Conservation (phyloP, 2,329 filamentous ascomycete species). For the Fusarium tjaetaba region DNA sequence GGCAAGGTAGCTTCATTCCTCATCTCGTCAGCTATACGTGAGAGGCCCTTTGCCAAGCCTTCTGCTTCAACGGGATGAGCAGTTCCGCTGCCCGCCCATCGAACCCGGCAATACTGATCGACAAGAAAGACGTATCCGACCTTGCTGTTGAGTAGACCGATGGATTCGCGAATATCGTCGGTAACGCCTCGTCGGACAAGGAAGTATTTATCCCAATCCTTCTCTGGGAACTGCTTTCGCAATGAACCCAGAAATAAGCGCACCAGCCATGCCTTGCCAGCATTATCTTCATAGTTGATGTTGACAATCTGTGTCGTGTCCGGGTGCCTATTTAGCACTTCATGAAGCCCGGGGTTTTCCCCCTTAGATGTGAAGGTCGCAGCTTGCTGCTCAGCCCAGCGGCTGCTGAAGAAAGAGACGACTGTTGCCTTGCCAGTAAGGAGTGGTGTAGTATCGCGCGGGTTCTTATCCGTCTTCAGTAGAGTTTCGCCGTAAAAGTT, state of each 20-base stretch:
- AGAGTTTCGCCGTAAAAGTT: slow-evolving; percentile 88
- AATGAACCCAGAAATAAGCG: slow-evolving; percentile 65
- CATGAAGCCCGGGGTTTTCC: slow-evolving; percentile 75
- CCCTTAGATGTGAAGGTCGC: slow-evolving; percentile 73
- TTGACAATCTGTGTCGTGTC: slow-evolving; percentile 78
- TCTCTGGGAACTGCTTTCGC: slow-evolving; percentile 59
- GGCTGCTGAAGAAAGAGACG: slow-evolving; percentile 81
- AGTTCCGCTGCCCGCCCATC: slow-evolving; percentile 88
- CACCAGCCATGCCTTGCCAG: slow-evolving; percentile 69
- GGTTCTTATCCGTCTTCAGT: slow-evolving; percentile 59
- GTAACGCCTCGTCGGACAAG: slow-evolving; percentile 67
- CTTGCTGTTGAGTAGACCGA: slow-evolving; percentile 84
- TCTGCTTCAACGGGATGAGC: slow-evolving; percentile 73
- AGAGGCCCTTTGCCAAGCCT: slow-evolving; percentile 71
- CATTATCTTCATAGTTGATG: slow-evolving; percentile 88
- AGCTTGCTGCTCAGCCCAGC: slow-evolving; percentile 87
- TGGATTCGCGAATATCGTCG: slow-evolving; percentile 69
- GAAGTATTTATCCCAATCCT: slow-evolving; percentile 70
- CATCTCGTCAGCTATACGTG: slow-evolving; percentile 69
- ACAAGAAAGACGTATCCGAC: slow-evolving; percentile 95
- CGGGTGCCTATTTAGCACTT: slow-evolving; percentile 63
- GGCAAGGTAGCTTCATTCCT: slow-evolving; percentile 50
- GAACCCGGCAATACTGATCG: slow-evolving; percentile 86
- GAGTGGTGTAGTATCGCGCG: slow-evolving; percentile 77
- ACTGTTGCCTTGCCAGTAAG: slow-evolving; percentile 79